Evolutionary conservation across 164 flowering plant genomes (phyloP).

Genomic region (Nymphaea colorata): DNA sequence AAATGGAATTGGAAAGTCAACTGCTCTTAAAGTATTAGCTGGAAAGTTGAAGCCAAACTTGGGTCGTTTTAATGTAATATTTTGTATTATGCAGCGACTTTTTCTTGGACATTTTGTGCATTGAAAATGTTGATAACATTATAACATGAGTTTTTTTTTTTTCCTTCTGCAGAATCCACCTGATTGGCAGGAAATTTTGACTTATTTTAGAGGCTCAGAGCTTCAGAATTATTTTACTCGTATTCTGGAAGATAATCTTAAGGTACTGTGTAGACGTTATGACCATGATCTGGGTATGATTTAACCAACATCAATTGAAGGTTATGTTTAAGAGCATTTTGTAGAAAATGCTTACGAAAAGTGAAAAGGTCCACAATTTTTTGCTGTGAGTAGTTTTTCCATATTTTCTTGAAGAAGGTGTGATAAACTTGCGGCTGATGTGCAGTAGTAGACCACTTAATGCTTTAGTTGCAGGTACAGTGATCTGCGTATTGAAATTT

Average conservation of each 20-base stretch:
- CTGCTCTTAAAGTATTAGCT: slow-evolving; percentile 96
- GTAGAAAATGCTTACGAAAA: too few relatives aligned
- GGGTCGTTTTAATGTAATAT: slow-evolving; percentile 84
- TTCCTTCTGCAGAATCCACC: slow-evolving; percentile 78
- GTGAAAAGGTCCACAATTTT: too few relatives aligned
- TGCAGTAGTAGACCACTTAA: too few relatives aligned
- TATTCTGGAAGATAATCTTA: slow-evolving; percentile 86
- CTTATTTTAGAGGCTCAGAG: slow-evolving; percentile 94
- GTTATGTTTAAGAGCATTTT: too few relatives aligned
- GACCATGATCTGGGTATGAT: too few relatives aligned
- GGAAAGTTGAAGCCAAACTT: slow-evolving; percentile 94
- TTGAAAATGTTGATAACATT: not conserved
- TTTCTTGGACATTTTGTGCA: not conserved
- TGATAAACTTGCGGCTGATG: too few relatives aligned
- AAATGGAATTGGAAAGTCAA: slow-evolving; percentile 97
- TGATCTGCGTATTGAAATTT: too few relatives aligned
- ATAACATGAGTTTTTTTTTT: not conserved
- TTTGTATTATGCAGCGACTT: not conserved
- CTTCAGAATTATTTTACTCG: slow-evolving; percentile 97
- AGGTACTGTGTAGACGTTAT: slow-evolving; percentile 20
- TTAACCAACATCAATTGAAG: too few relatives aligned
- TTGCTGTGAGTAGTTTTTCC: too few relatives aligned
- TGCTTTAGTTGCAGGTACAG: too few relatives aligned
- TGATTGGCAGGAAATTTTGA: slow-evolving; percentile 96
- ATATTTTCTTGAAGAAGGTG: too few relatives aligned